Percentiles rank a stretch among this genome's conserved stretches.
Evolutionary conservation across 306 rosid genomes (phyloP).

Genomic region (Adenanthera pavonina): DNA sequence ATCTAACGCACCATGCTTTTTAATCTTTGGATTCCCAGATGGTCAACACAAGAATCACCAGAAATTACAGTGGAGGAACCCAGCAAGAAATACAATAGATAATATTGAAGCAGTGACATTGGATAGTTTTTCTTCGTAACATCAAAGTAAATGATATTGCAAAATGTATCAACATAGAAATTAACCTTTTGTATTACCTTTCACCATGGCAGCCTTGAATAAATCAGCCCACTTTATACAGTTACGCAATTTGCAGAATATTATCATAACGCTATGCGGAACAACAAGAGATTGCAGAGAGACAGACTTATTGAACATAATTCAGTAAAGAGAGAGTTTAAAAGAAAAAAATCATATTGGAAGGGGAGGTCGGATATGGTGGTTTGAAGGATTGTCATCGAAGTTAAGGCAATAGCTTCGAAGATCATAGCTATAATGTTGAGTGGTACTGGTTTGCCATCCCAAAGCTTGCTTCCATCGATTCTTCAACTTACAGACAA

Average conservation of each 20-base stretch:
- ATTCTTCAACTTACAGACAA: conserved; percentile 60
- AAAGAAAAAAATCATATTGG: conserved; percentile 21
- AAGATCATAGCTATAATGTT: conserved; percentile 71
- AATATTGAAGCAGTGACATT: background rate
- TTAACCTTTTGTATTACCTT: background rate
- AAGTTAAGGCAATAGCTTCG: conserved; percentile 86
- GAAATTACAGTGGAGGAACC: background rate
- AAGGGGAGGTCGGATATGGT: conserved; percentile 36
- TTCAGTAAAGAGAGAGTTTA: background rate
- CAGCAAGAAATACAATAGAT: background rate
- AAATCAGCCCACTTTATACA: conserved; percentile 40
- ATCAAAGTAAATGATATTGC: background rate
- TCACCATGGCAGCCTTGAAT: too few relatives aligned
- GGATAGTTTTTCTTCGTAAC: background rate
- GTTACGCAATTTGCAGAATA: conserved; percentile 22
- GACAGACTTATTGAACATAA: conserved; percentile 26
- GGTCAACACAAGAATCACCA: background rate
- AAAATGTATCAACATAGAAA: background rate
- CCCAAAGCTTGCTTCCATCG: conserved; percentile 62
- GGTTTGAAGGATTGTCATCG: conserved; percentile 63
- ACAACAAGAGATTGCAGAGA: conserved; percentile 22
- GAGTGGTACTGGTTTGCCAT: conserved; percentile 41
- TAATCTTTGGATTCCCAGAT: conserved; percentile 32
- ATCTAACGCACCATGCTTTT: conserved; percentile 1
- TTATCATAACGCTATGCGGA: background rate